Evolutionary conservation across 257 asterid species (phyloP).

Genomic region (Knoxia roxburghii): DNA sequence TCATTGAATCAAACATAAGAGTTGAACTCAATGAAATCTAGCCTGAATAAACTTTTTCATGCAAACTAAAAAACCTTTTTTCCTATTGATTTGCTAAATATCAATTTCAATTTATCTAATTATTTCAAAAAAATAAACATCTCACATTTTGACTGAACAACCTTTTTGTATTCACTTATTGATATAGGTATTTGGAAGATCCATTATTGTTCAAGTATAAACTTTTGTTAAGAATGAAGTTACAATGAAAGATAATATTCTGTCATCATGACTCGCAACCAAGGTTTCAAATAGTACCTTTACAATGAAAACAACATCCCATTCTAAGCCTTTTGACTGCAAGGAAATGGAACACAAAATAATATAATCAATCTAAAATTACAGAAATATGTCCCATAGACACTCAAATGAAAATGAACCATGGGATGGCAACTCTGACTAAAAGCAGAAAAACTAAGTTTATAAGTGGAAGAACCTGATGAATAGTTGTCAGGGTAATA

Average conservation of each 20-base stretch:
- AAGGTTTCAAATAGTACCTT: constrained; percentile 51
- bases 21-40: constrained; percentile 10
- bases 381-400: constrained; percentile 2
- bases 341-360: constrained; percentile 9
- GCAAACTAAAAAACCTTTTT: constrained; percentile 4
- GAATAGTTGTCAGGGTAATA: constrained; percentile 93
- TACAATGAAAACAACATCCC: constrained; percentile 97
- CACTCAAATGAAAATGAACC: not conserved
- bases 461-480: constrained; percentile 61
- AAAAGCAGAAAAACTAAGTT: constrained; percentile 7
- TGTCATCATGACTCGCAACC: not conserved
- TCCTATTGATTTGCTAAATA: not conserved
- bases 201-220: not conserved
- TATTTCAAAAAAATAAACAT: not conserved
- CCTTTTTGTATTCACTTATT: not conserved
- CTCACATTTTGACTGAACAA: not conserved
- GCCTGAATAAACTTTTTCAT: constrained; percentile 9
- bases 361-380: constrained; percentile 1
- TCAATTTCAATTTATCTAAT: not conserved
- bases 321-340: constrained; percentile 97
- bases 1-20: constrained; percentile 26
- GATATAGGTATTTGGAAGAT: not conserved
- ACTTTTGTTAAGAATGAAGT: not conserved
- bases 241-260: not conserved
- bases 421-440: constrained; percentile 6